Base-by-base conservation (phyloP, 805 yeast genomes). In the Zygotorulaspora florentina region DNA sequence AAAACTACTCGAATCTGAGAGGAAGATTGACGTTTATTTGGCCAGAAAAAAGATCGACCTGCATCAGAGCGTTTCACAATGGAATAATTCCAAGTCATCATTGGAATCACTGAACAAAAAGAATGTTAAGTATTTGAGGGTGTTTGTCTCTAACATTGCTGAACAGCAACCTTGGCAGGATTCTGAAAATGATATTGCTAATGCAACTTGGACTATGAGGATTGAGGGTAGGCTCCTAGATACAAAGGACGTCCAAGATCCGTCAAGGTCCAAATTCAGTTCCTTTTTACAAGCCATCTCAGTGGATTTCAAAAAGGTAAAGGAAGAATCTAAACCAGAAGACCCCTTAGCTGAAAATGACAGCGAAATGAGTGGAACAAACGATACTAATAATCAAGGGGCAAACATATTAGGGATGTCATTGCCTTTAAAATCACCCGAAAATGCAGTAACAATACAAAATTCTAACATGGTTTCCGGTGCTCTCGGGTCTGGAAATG, bases 151-250 rank as follows among this genome's bases (percentile, higher is more conserved):
- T 58, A 88, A 87, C 61, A 83, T 87, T 3, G 72, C 85, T 26
- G 86, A 83, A 50, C 86, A 87, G 62, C 98, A 91, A 68, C 87
- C 91, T 36, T 93, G 98, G 98, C 91, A 85, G 62, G 51, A 59
- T 20, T 51, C 57, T 13, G 52, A 45, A 44, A 51, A 45, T 42
- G 64, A 55, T 8, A 45, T 54, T 39, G 53, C 45, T 2, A 79
- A 73, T 36, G 76, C 87, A 2, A 63, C 78, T 1, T 91, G 97
- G 97, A 85, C 93, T 1, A 74, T 91, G 53, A 75, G 95, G 46
- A 77, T 93, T 20, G 98, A 93, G 66, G 99, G 99, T 11, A 73
- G 90, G 48, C 68, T 87, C 18, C 68, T 90, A 15, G 79, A 80
- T 56, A 61, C 61, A 7, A 75, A 71, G 42, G 69, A 73, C 8